phyloP scores from a whole-genome alignment of 805 yeast genomes.

The Candida maris region DNA sequence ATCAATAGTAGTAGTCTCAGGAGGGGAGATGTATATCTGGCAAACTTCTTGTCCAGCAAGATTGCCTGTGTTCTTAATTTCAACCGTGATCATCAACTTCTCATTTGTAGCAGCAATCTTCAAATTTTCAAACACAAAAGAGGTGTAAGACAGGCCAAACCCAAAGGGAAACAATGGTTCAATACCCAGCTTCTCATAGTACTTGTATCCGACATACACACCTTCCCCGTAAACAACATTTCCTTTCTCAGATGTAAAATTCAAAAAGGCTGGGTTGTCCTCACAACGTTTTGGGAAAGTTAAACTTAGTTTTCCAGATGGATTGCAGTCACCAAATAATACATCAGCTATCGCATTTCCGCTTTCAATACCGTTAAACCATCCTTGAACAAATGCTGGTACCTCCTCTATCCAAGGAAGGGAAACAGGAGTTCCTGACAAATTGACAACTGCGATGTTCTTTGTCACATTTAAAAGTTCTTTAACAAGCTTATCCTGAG shows the following conservation, averaged over 20 bases:
- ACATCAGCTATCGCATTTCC: constrained; percentile 62
- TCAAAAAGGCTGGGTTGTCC: constrained; percentile 56
- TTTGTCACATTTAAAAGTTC: constrained; percentile 45
- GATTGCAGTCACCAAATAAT: constrained; percentile 56
- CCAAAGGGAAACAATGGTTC: constrained; percentile 60
- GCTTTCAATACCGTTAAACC: constrained; percentile 55
- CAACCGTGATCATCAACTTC: constrained; percentile 30
- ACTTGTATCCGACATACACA: constrained; percentile 60
- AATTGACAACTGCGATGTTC: constrained; percentile 51
- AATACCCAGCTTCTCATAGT: constrained; percentile 49
- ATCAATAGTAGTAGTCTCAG: constrained; percentile 30
- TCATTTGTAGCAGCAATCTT: constrained; percentile 27
- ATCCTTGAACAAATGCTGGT: constrained; percentile 46
- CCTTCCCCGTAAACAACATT: constrained; percentile 61
- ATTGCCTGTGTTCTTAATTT: constrained; percentile 46
- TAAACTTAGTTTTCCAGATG: constrained; percentile 55
- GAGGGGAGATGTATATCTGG: constrained; percentile 47
- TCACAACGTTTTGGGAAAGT: constrained; percentile 49
- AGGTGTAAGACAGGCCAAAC: constrained; percentile 57
- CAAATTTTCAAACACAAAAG: constrained; percentile 41
- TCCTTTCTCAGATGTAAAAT: constrained; percentile 49
- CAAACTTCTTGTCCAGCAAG: constrained; percentile 51
- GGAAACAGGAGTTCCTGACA: constrained; percentile 60
- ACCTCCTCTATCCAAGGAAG: constrained; percentile 49
- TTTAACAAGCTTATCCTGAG: constrained; percentile 41